Evolutionary conservation across 805 yeast species (phyloP), one percentile per base, ranked within the genome.

Genomic region (Ogataea parapolymorpha): DNA sequence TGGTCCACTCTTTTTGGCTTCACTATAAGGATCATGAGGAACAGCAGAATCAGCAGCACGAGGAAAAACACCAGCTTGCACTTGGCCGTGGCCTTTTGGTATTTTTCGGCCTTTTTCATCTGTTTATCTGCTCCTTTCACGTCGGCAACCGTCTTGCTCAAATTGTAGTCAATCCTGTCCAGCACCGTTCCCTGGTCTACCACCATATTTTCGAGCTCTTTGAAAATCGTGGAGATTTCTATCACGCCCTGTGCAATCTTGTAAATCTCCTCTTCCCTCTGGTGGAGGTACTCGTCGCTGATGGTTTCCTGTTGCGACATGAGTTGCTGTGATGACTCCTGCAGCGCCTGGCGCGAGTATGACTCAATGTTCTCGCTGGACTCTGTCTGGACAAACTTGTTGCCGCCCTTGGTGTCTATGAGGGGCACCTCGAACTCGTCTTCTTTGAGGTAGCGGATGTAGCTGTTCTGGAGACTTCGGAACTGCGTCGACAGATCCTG

Each of bases 181-280:
- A 93, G 71, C 32, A 93, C 74, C 0, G 96, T 87, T 1, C 99
- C 99, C 64, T 93, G 99, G 56, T 93, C 98, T 41, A 93, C 84
- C 31, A 93, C 86, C 73, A 93, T 71, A 27, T 80, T 78, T 56
- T 95, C 97, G 76, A 93, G 77, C 56, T 93, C 98, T 59, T 85
- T 84, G 68, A 93, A 93, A 32, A 93, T 91, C 1, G 91, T 87
- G 23, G 95, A 85, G 1, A 93, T 86, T 59, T 93, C 99, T 29
- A 91, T 68, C 32, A 93, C 95, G 37, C 97, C 96, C 70, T 86
- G 87, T 4, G 99, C 98, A 39, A 93, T 74, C 50, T 84, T 85
- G 24, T 85, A 84, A 39, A 93, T 93, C 56, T 91, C 99, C 39
- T 80, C 77, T 56, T 93, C 99, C 39, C 99, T 72, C 51, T 85